Percentiles rank a stretch among this genome's conserved stretches.
These are phyloP conservation scores for Mediolabrus comicus DNA, from an alignment of 108 stramenopile species.

Conservation along the genomic window DNA sequence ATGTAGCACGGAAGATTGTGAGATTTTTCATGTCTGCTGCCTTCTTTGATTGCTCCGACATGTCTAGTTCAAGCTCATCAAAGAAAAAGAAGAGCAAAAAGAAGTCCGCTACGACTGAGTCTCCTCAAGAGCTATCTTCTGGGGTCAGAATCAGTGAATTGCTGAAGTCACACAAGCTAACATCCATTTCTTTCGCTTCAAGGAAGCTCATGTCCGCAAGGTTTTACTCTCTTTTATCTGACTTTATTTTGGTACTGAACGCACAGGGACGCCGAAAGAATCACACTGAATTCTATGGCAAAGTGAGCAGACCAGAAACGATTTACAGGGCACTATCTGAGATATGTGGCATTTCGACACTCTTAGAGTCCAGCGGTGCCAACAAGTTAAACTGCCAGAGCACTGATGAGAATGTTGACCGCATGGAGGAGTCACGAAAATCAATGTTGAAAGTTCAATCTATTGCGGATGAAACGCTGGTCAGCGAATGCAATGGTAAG, in stretches of 20 bases:
- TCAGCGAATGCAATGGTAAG: constrained; percentile 23
- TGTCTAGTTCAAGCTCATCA: constrained; percentile 9
- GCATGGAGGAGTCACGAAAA: constrained; percentile 22
- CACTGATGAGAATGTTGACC: constrained; percentile 24
- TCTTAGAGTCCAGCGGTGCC: constrained; percentile 55
- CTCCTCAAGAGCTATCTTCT: constrained; percentile 20
- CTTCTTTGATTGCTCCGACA: constrained; percentile 67
- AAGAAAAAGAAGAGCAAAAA: constrained; percentile 54
- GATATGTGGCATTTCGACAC: constrained; percentile 37
- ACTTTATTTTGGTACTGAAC: constrained; percentile 33
- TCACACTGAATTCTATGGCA: constrained; percentile 4
- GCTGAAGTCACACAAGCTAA: constrained; percentile 3
- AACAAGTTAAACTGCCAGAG: constrained; percentile 23
- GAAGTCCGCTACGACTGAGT: constrained; percentile 16
- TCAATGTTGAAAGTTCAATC: constrained; percentile 34
- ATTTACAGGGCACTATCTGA: constrained; percentile 45
- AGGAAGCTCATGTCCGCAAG: constrained; percentile 64
- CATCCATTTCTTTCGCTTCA: constrained; percentile 31
- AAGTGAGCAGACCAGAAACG: constrained; percentile 29
- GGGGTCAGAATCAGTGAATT: constrained; percentile 42
- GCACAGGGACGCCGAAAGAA: constrained; percentile 14
- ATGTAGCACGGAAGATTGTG: constrained; percentile 39
- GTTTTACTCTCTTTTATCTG: constrained; percentile 73
- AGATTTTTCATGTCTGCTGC: constrained; percentile 70
- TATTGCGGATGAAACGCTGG: constrained; percentile 27